Conservation (phyloP, 78 protist species). For the Anaeramoeba flamelloides region DNA sequence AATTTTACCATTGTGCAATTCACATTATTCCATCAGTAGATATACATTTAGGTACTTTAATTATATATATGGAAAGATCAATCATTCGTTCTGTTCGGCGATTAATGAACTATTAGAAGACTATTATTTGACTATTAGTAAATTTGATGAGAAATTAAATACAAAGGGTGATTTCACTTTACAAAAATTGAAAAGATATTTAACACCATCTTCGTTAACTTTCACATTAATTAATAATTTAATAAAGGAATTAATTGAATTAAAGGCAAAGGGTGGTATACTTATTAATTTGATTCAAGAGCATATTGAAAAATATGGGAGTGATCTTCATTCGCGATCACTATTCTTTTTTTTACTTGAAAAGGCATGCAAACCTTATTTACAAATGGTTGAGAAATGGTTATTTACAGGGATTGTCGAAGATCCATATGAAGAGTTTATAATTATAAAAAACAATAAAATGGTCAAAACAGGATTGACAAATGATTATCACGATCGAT, state of each 20-base stretch:
- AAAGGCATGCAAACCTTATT: slow-evolving; percentile 35
- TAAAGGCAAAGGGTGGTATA: slow-evolving; percentile 13
- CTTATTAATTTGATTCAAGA: slow-evolving; percentile 7
- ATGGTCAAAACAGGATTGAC: neutral
- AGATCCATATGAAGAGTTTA: slow-evolving; percentile 51
- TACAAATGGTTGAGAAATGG: slow-evolving; percentile 49
- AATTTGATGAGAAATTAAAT: neutral
- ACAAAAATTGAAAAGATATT: neutral
- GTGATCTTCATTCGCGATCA: slow-evolving; percentile 4
- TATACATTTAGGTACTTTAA: neutral
- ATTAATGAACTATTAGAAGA: neutral
- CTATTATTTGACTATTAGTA: neutral
- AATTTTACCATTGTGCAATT: neutral
- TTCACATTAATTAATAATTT: neutral
- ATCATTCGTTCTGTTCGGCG: neutral
- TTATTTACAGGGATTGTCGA: slow-evolving; percentile 29
- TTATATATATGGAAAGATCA: neutral
- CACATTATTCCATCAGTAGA: neutral
- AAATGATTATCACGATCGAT: slow-evolving; percentile 26
- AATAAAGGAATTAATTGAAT: neutral
- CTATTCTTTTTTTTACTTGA: slow-evolving; percentile 24
- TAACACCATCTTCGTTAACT: neutral
- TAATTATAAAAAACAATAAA: neutral
- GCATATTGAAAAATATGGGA: neutral
- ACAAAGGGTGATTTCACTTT: neutral